phyloP scores from a whole-genome alignment of 345 rosid genomes.

The Acer campestre region DNA sequence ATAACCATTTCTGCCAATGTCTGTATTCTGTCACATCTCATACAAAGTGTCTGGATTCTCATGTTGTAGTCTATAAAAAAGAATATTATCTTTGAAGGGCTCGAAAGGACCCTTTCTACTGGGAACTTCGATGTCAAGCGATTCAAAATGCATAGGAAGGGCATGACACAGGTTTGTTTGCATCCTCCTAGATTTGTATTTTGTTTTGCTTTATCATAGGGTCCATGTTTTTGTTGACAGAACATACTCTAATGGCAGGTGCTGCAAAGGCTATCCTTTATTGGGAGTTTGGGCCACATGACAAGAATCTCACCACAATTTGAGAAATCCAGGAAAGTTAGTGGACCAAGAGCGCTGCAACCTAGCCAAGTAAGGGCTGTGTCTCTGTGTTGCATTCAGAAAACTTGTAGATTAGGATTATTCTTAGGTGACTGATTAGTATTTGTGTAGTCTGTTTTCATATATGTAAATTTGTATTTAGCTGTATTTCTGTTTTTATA shows the following conservation, averaged over 20 bases:
- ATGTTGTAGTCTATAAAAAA: conserved; percentile 41
- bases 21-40: background rate
- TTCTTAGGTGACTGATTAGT: background rate
- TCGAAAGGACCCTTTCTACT: conserved; percentile 92
- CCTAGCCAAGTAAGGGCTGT: conserved; percentile 77
- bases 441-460: conserved; percentile 9
- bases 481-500: too few relatives aligned
- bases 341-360: conserved; percentile 98
- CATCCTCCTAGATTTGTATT: conserved; percentile 8
- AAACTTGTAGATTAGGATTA: background rate
- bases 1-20: background rate
- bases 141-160: conserved; percentile 95
- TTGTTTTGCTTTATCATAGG: conserved; percentile 15
- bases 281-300: conserved; percentile 79
- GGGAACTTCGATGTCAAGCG: conserved; percentile 92
- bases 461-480: conserved; percentile 28
- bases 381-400: background rate
- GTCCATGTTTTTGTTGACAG: conserved; percentile 9
- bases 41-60: background rate
- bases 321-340: conserved; percentile 97
- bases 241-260: conserved; percentile 49
- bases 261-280: conserved; percentile 77
- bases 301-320: conserved; percentile 84
- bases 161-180: conserved; percentile 91
- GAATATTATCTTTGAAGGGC: conserved; percentile 56